Evolutionary conservation across 1,284 basidiomycete genomes (phyloP), one percentile per base, ranked within the genome.

Genomic region (Mycosarcoma maydis): DNA sequence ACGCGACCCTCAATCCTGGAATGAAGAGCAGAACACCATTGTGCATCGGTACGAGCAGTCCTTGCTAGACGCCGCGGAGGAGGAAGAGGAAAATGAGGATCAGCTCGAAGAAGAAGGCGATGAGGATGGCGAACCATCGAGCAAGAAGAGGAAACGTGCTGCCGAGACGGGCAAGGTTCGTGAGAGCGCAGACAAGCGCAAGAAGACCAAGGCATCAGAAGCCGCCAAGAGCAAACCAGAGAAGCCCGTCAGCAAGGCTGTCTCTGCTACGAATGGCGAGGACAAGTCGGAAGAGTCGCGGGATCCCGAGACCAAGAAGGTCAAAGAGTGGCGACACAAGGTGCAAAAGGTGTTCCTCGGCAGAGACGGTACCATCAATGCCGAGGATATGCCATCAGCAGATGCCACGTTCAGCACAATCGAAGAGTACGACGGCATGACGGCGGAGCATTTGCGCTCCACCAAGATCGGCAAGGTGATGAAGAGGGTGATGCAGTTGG

Each of bases 391-490:
- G 79, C 65, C 75, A 38, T 84, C 83, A 30, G 87, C 90, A 76
- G 90, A 94, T 80, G 84, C 86, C 42, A 84, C 92, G 30, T 93
- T 97, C 85, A 88, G 87, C 32, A 88, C 87, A 5, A 90, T 97
- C 46, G 94, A 98, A 80, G 85, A 85, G 10, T 94, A 93, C 81
- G 87, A 90, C 46, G 75, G 68, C 24, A 93, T 96, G 85, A 91
- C 89, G 56, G 89, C 93, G 62, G 88, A 90, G 59, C 92, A 94
- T 78, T 88, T 95, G 44, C 53, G 64, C 39, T 90, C 89, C 85
- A 94, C 94, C 65, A 97, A 97, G 86, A 96, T 98, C 78, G 92
- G 91, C 84, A 98, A 98, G 84, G 94, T 98, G 47, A 94, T 97
- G 91, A 91, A 93, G 80, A 92, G 93, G 83, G 94, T 97, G 76